phyloP scores from a whole-genome alignment of 805 yeast genomes.

The Yarrowia hollandica region DNA sequence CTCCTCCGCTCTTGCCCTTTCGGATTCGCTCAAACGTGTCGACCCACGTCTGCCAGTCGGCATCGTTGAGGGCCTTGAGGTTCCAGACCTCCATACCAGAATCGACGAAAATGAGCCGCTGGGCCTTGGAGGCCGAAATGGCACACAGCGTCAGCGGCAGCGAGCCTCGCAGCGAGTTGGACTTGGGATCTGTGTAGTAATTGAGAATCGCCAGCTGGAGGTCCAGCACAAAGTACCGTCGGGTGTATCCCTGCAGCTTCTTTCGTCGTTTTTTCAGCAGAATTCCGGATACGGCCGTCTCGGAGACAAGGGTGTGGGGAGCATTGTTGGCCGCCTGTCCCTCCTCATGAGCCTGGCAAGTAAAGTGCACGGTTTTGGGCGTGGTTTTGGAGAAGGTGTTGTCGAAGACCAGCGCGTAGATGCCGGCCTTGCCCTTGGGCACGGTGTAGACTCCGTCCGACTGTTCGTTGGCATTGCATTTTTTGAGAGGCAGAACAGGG shows the following conservation, averaged over 20 bases:
- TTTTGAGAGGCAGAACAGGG: conserved; percentile 56
- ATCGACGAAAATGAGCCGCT: conserved; percentile 73
- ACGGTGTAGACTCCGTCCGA: conserved; percentile 64
- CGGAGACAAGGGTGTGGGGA: conserved; percentile 22
- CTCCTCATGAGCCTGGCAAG: conserved; percentile 38
- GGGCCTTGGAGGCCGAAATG: conserved; percentile 72
- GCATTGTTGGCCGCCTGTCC: conserved; percentile 22
- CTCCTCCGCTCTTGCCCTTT: conserved; percentile 6
- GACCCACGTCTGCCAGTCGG: conserved; percentile 80
- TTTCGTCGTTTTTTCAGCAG: conserved; percentile 79
- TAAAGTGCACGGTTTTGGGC: conserved; percentile 76
- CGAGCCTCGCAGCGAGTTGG: conserved; percentile 80
- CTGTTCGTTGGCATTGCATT: conserved; percentile 59
- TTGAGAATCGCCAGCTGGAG: conserved; percentile 78
- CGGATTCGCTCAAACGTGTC: conserved; percentile 62
- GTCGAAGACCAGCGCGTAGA: conserved; percentile 86
- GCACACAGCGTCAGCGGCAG: conserved; percentile 83
- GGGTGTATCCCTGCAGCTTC: conserved; percentile 80
- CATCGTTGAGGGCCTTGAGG: conserved; percentile 62
- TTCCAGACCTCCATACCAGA: conserved; percentile 96
- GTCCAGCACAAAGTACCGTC: conserved; percentile 81
- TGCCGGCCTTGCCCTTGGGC: conserved; percentile 53
- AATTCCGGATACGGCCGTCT: conserved; percentile 48
- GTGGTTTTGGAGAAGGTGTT: conserved; percentile 86
- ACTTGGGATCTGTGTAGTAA: conserved; percentile 70